phyloP scores from a whole-genome alignment of 495 filamentous ascomycete genomes.

The Lindgomyces ingoldianus region DNA sequence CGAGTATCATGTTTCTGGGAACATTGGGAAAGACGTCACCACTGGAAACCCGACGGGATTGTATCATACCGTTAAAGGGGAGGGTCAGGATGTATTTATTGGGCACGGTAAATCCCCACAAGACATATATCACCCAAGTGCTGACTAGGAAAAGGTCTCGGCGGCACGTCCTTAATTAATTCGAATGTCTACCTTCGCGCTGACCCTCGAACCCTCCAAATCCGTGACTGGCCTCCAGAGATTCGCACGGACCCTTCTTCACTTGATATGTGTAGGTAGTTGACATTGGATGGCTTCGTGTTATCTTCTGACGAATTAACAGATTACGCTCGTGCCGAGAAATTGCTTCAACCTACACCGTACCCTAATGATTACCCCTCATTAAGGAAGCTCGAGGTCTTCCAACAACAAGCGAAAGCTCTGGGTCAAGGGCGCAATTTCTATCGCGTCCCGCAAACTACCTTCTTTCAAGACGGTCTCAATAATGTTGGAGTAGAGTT shows the following conservation, averaged over 20 bases:
- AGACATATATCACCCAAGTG: not conserved
- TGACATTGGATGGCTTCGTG: not conserved
- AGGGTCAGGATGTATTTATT: slow-evolving; percentile 66
- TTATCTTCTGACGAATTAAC: slow-evolving; percentile 26
- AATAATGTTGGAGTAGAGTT: slow-evolving; percentile 66
- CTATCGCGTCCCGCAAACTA: slow-evolving; percentile 60
- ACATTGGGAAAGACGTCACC: slow-evolving; percentile 44
- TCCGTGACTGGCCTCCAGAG: slow-evolving; percentile 62
- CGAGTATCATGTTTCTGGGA: slow-evolving; percentile 60
- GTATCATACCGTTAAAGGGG: slow-evolving; percentile 64
- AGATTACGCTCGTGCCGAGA: slow-evolving; percentile 58
- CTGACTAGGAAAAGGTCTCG: slow-evolving; percentile 52
- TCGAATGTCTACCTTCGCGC: slow-evolving; percentile 67
- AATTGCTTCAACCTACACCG: slow-evolving; percentile 59
- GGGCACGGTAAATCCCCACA: slow-evolving; percentile 56
- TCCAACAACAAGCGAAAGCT: slow-evolving; percentile 56
- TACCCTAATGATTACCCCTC: slow-evolving; percentile 61
- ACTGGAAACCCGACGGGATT: slow-evolving; percentile 60
- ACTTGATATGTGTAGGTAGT: slow-evolving; percentile 55
- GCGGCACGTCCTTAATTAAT: slow-evolving; percentile 66
- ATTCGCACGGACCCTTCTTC: slow-evolving; percentile 51
- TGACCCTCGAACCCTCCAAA: slow-evolving; percentile 55
- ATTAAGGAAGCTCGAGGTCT: slow-evolving; percentile 58
- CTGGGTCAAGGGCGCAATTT: slow-evolving; percentile 57
- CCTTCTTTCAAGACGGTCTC: slow-evolving; percentile 58